Evolutionary conservation across 352 stramenopile genomes (phyloP).

Genomic region (Phytopythium cucurbitacearum): DNA sequence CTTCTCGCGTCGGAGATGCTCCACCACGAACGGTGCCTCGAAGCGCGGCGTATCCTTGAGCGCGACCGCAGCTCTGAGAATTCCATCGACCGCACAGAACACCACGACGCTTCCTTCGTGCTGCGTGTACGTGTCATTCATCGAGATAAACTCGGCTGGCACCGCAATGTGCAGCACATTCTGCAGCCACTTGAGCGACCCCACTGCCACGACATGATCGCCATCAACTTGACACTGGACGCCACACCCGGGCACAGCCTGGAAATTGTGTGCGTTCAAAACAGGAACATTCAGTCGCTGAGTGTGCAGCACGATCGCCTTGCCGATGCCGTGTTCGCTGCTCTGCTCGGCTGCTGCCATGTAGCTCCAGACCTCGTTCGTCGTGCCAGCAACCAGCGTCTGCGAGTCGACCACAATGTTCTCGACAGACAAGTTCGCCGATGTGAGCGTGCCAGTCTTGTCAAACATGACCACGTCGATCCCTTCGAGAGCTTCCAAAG

Average conservation of each 20-base stretch:
- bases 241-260: constrained; percentile 54
- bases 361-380: constrained; percentile 32
- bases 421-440: constrained; percentile 43
- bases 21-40: constrained; percentile 49
- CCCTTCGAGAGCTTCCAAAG: constrained; percentile 60
- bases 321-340: constrained; percentile 68
- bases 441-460: constrained; percentile 79
- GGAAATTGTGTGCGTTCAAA: constrained; percentile 27
- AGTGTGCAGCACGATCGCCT: constrained; percentile 44
- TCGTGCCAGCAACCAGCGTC: constrained; percentile 10
- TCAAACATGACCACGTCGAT: constrained; percentile 78
- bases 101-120: constrained; percentile 54
- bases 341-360: constrained; percentile 45
- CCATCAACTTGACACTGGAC: constrained; percentile 37
- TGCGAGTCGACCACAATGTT: constrained; percentile 11
- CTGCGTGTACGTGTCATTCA: constrained; percentile 42
- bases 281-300: constrained; percentile 11
- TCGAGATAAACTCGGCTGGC: constrained; percentile 29
- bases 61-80: constrained; percentile 46
- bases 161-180: constrained; percentile 43
- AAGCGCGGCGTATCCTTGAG: constrained; percentile 44
- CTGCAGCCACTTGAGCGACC: constrained; percentile 72
- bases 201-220: constrained; percentile 26
- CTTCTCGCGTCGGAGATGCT: constrained; percentile 41
- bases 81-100: constrained; percentile 49